Conservation (phyloP, 495 filamentous ascomycete species). For the Aspergillus bridgeri region DNA sequence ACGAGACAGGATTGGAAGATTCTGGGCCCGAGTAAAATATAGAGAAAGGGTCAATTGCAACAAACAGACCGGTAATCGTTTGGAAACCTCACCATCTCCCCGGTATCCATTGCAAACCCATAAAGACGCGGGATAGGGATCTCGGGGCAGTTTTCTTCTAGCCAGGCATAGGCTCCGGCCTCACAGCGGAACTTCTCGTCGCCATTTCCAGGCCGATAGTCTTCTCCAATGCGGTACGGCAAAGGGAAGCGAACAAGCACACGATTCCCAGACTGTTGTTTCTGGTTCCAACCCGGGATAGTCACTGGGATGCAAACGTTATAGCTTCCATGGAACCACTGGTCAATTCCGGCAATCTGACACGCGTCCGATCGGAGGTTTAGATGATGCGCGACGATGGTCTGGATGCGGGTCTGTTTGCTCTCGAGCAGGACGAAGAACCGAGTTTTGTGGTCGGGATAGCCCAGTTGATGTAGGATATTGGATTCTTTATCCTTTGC, state of each 20-base stretch:
- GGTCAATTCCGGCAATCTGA: slow-evolving; percentile 15
- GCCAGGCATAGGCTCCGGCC: slow-evolving; percentile 32
- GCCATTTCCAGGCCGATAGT: slow-evolving; percentile 25
- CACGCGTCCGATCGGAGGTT: slow-evolving; percentile 2
- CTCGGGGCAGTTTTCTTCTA: slow-evolving; percentile 29
- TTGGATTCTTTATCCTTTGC: slow-evolving; percentile 42
- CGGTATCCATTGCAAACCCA: slow-evolving; percentile 32
- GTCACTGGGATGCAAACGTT: slow-evolving; percentile 37
- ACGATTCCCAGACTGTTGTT: too few species aligned
- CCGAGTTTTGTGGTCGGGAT: background rate
- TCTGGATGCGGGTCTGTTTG: background rate
- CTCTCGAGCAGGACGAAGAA: background rate
- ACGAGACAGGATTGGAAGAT: too few species aligned
- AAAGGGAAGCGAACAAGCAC: slow-evolving; percentile 33
- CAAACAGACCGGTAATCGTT: too few species aligned
- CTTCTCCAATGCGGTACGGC: slow-evolving; percentile 33
- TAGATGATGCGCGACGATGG: slow-evolving; percentile 2
- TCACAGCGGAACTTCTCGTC: slow-evolving; percentile 37
- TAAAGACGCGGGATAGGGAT: slow-evolving; percentile 32
- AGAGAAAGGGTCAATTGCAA: too few species aligned
- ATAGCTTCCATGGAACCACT: slow-evolving; percentile 39
- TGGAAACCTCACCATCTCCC: too few species aligned
- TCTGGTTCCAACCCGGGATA: slow-evolving; percentile 9
- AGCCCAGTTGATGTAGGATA: slow-evolving; percentile 19
- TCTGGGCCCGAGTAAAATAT: too few species aligned